phyloP scores from a whole-genome alignment of 1,139 yeast species.

The Hansenula sp. region DNA sequence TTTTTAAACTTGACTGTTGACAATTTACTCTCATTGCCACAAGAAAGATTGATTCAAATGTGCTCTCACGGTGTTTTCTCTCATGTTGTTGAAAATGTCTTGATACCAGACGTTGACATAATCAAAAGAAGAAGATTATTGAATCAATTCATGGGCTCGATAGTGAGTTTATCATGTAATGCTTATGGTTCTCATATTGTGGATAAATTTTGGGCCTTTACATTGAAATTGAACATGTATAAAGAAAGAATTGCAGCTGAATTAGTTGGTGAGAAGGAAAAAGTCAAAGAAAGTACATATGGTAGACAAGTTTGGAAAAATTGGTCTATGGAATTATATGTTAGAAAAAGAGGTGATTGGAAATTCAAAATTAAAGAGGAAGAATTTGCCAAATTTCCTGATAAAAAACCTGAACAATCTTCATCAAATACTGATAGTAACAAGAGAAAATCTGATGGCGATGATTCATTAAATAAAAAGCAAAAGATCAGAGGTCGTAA shows the following conservation, averaged over 20 bases:
- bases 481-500: slow-evolving; percentile 29
- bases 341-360: slow-evolving; percentile 81
- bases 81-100: slow-evolving; percentile 69
- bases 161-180: slow-evolving; percentile 68
- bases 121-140: slow-evolving; percentile 65
- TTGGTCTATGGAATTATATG: slow-evolving; percentile 80
- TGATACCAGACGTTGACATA: slow-evolving; percentile 48
- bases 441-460: slow-evolving; percentile 11
- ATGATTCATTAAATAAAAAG: slow-evolving; percentile 13
- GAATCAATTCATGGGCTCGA: slow-evolving; percentile 54
- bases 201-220: slow-evolving; percentile 79
- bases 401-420: slow-evolving; percentile 20
- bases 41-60: slow-evolving; percentile 61
- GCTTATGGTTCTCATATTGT: slow-evolving; percentile 91
- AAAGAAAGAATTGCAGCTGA: slow-evolving; percentile 83
- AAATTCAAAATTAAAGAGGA: slow-evolving; percentile 67
- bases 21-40: slow-evolving; percentile 56
- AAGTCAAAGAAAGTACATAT: slow-evolving; percentile 78
- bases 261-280: slow-evolving; percentile 54
- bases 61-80: slow-evolving; percentile 87
- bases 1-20: slow-evolving; percentile 58
- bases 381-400: slow-evolving; percentile 49
- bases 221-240: slow-evolving; percentile 73
- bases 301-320: slow-evolving; percentile 95
- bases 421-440: not conserved